Percentiles rank a stretch among this genome's conserved stretches.
Evolutionary conservation across 2,329 filamentous ascomycete genomes (phyloP).

Genomic region (Pseudocercospora crystallina): DNA sequence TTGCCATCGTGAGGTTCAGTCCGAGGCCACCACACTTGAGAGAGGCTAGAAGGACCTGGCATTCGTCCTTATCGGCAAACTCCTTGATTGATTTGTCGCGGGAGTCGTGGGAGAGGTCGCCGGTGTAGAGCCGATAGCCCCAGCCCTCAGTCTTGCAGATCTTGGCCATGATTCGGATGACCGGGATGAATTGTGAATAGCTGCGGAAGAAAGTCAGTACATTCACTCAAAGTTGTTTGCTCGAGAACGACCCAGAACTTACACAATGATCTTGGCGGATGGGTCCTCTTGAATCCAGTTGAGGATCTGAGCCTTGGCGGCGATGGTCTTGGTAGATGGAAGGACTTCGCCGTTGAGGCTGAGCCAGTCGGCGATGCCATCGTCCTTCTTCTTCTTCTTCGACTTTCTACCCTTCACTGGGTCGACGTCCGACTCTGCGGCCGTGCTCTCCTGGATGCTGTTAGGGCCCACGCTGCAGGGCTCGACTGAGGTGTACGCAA

Average conservation of each 20-base stretch:
- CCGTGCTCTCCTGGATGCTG: not conserved
- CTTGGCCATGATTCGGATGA: constrained; percentile 52
- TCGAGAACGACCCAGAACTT: too few relatives aligned
- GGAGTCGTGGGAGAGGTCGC: constrained; percentile 46
- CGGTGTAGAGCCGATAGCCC: constrained; percentile 50
- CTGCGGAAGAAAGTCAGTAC: constrained; percentile 32
- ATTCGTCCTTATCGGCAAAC: constrained; percentile 43
- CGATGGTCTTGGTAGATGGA: constrained; percentile 48
- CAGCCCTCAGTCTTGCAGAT: constrained; percentile 54
- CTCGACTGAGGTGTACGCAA: constrained; percentile 21
- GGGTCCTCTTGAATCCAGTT: constrained; percentile 48
- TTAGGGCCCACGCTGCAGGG: constrained; percentile 1
- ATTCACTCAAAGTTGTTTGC: too few relatives aligned
- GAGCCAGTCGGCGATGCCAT: constrained; percentile 40
- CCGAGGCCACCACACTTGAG: constrained; percentile 59
- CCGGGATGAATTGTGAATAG: constrained; percentile 59
- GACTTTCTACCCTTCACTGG: not conserved
- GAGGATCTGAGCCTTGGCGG: constrained; percentile 47
- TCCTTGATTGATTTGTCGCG: constrained; percentile 48
- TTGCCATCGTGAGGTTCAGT: constrained; percentile 61
- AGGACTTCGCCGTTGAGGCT: constrained; percentile 38
- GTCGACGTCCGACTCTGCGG: constrained; percentile 14
- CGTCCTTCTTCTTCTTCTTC: constrained; percentile 25
- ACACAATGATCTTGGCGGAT: constrained; percentile 53
- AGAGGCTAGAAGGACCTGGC: constrained; percentile 55